phyloP scores from a whole-genome alignment of 164 flowering plant species.

The Echeveria elegans region DNA sequence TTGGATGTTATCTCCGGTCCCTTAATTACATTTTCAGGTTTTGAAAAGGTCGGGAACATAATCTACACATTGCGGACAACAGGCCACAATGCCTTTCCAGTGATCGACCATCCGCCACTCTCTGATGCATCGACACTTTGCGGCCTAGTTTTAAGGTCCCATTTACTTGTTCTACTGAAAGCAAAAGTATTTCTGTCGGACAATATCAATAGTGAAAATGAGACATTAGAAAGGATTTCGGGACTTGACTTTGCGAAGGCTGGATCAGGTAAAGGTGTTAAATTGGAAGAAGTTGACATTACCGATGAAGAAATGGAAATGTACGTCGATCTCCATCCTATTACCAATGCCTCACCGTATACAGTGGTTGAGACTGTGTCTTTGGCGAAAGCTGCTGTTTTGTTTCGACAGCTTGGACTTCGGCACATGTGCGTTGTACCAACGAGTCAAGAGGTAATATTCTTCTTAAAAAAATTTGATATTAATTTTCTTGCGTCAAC shows the following conservation, averaged over 20 bases:
- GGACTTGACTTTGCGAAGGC: conserved; percentile 84
- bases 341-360: conserved; percentile 76
- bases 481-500: too few relatives aligned
- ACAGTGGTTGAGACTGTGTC: conserved; percentile 92
- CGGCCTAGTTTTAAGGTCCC: conserved; percentile 80
- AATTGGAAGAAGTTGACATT: conserved; percentile 66
- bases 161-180: conserved; percentile 69
- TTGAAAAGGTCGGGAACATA: conserved; percentile 71
- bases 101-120: conserved; percentile 81
- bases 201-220: conserved; percentile 24
- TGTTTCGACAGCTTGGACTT: conserved; percentile 77
- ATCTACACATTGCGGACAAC: conserved; percentile 40
- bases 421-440: conserved; percentile 86
- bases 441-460: conserved; percentile 62
- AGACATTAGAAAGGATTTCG: conserved; percentile 29
- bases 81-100: conserved; percentile 84
- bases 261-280: conserved; percentile 80
- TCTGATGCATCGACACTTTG: conserved; percentile 58
- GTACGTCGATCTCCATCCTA: conserved; percentile 94
- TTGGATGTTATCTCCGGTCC: conserved; percentile 82
- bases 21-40: conserved; percentile 55
- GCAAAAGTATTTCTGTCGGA: conserved; percentile 47
- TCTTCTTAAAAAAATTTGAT: too few relatives aligned
- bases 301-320: conserved; percentile 73
- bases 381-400: conserved; percentile 81